Conservation (phyloP, 2,329 filamentous ascomycete genomes). For the Sporothrix schenckii region DNA sequence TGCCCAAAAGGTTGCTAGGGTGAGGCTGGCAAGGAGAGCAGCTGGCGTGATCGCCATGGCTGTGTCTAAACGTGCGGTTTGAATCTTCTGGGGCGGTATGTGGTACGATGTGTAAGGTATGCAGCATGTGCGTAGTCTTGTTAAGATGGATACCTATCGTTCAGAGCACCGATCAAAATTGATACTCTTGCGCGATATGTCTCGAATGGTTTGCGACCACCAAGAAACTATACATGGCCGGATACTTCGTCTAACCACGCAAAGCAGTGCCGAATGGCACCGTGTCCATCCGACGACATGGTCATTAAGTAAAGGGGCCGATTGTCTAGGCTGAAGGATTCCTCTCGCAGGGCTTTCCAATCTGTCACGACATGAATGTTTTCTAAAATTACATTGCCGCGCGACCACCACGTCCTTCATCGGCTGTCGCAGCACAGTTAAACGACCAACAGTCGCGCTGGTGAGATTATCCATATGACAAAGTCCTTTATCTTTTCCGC, state of each 20-base stretch:
- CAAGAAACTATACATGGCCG: background rate
- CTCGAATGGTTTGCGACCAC: too few relatives aligned
- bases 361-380: background rate
- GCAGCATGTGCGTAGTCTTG: too few relatives aligned
- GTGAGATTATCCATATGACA: background rate
- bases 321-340: constrained; percentile 3
- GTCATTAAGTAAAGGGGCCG: background rate
- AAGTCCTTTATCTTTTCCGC: background rate
- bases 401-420: background rate
- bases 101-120: too few relatives aligned
- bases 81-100: too few relatives aligned
- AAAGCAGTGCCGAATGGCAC: background rate
- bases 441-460: background rate
- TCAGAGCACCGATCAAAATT: too few relatives aligned
- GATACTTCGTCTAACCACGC: background rate
- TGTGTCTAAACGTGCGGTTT: too few relatives aligned
- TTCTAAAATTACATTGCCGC: constrained; percentile 1
- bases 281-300: background rate
- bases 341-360: background rate
- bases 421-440: background rate
- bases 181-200: too few relatives aligned
- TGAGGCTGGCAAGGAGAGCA: too few relatives aligned
- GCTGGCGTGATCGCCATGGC: too few relatives aligned
- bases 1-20: too few relatives aligned
- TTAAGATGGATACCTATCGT: too few relatives aligned